Evolutionary conservation across 1,139 yeast genomes (phyloP), one percentile per base, ranked within the genome.

Genomic region (Candida pseudocylindracea): DNA sequence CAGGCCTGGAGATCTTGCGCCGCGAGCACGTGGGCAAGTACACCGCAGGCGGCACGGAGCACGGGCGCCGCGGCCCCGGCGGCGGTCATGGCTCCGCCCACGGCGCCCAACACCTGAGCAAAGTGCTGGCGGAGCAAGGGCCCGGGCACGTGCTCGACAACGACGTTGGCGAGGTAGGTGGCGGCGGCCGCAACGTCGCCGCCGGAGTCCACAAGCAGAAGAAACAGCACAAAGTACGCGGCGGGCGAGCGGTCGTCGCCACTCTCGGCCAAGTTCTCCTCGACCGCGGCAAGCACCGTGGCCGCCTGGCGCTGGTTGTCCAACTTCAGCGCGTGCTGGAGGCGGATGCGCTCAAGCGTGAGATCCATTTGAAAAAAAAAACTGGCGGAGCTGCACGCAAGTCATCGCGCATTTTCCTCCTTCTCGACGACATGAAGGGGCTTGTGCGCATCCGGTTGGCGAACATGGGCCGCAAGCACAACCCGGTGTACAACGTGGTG

Each of bases 401-500:
- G n/a, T n/a, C n/a, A n/a, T n/a, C n/a, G n/a, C n/a, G n/a, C n/a
- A n/a, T n/a, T n/a, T n/a, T n/a, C n/a, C n/a, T n/a, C n/a, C n/a
- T n/a, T n/a, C n/a, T n/a, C n/a, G n/a, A n/a, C n/a, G n/a, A n/a
- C n/a, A 25, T 25, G 26, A 38, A 33, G 27, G 29, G 37, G 33
- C 37, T 42, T 48, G 34, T 72, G 29, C 61, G 83, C 51, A 81
- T 88, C 47, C 68, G 98, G 50, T 62, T 88, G 39, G 93, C 95
- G 32, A 64, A 96, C 39, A 83, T 85, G 52, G 98, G 99, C 30
- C 71, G 96, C 52, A 74, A 63, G 43, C 75, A 76, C 51, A 71
- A 71, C 39, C 98, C 98, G 1, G 60, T 78, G 6, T 88, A 81
- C 58, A 91, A 88, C 51, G 83, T 88, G 33, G 95, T 88, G 11